Conservation (phyloP, 2,329 filamentous ascomycete species). For the Leptoxyphium fumago region DNA sequence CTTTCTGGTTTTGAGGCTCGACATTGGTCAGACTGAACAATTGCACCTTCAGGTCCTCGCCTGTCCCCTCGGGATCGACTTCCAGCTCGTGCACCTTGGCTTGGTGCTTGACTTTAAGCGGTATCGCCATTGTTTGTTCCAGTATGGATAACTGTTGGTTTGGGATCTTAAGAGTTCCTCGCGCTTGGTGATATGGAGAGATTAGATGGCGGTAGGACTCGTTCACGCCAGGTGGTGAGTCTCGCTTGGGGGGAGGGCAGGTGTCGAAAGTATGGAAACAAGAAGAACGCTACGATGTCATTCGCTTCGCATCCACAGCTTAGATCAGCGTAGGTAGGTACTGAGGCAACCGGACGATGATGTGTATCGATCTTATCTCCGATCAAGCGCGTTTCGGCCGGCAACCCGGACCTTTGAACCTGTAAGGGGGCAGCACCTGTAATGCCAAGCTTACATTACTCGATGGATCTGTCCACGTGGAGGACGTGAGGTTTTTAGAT, state of each 20-base stretch:
- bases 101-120: conserved; percentile 75
- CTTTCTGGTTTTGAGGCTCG: conserved; percentile 91
- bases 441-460: too few species aligned
- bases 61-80: conserved; percentile 67
- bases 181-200: too few species aligned
- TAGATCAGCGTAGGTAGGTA: background rate
- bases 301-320: too few species aligned
- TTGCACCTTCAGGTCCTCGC: conserved; percentile 91
- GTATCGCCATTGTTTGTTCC: conserved; percentile 8
- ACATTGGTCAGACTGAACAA: conserved; percentile 91
- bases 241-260: too few species aligned
- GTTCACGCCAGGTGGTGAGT: too few species aligned
- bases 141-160: background rate
- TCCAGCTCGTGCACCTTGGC: conserved; percentile 94
- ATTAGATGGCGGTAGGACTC: too few species aligned
- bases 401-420: too few species aligned
- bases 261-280: background rate
- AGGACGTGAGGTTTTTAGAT: too few species aligned
- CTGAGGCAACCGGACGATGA: background rate
- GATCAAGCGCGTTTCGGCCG: background rate
- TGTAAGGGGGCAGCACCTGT: too few species aligned
- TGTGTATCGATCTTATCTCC: background rate
- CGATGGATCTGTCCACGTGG: too few species aligned
- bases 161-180: too few species aligned
- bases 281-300: background rate